Percentiles rank a stretch among this genome's conserved stretches.
Conservation (phyloP, 169 alveolate species). For the Plasmodium fragile region DNA sequence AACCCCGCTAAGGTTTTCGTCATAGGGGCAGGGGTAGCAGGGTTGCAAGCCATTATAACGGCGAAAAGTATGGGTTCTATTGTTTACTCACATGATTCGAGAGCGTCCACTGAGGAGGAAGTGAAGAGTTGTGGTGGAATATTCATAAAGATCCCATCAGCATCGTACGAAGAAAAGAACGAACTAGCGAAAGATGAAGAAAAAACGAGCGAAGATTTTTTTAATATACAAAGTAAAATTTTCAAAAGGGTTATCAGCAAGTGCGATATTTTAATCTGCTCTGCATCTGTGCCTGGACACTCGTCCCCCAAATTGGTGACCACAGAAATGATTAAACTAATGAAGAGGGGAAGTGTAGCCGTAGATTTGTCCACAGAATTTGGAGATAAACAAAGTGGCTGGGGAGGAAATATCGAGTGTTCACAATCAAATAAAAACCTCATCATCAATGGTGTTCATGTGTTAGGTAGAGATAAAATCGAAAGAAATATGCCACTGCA, state of each 20-base stretch:
- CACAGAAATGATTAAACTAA: slow-evolving; percentile 87
- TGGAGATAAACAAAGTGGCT: slow-evolving; percentile 80
- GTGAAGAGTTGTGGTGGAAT: slow-evolving; percentile 88
- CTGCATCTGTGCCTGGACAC: slow-evolving; percentile 95
- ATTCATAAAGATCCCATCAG: slow-evolving; percentile 87
- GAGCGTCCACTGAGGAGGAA: slow-evolving; percentile 88
- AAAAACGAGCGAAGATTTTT: slow-evolving; percentile 73
- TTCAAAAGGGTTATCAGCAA: slow-evolving; percentile 87
- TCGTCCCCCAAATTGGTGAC: slow-evolving; percentile 92
- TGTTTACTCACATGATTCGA: slow-evolving; percentile 91
- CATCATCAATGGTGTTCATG: slow-evolving; percentile 88
- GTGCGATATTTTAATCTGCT: slow-evolving; percentile 92
- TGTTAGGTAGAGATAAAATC: slow-evolving; percentile 91
- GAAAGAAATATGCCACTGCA: slow-evolving; percentile 92
- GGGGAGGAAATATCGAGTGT: slow-evolving; percentile 93
- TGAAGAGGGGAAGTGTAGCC: slow-evolving; percentile 92
- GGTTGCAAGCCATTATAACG: slow-evolving; percentile 96
- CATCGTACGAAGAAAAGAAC: slow-evolving; percentile 83
- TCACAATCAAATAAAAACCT: slow-evolving; percentile 85
- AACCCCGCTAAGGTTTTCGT: slow-evolving; percentile 95
- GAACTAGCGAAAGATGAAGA: slow-evolving; percentile 53
- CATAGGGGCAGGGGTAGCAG: slow-evolving; percentile 98
- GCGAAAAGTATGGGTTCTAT: slow-evolving; percentile 92
- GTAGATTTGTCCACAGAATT: slow-evolving; percentile 93
- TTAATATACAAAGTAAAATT: slow-evolving; percentile 85